Evolutionary conservation across 176 grass and related monocot genomes (phyloP).

Genomic region (maize (Zea mays)): Zm-B73-REFERENCE-NAM-5.0 NC_050101.1:138980501-138981000

Average conservation of each 20-base stretch:
- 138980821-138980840: constrained; percentile 89
- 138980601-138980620: constrained; percentile 20
- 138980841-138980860: constrained; percentile 95
- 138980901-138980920: constrained; percentile 87
- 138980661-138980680: constrained; percentile 14
- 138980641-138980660: constrained; percentile 45
- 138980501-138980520: background rate
- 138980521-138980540: constrained; percentile 12
- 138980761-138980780: constrained; percentile 56
- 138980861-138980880: constrained; percentile 91
- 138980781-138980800: constrained; percentile 39
- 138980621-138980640: constrained; percentile 23
- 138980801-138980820: constrained; percentile 42
- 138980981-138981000: constrained; percentile 1
- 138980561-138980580: constrained; percentile 2
- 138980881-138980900: constrained; percentile 81
- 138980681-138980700: background rate
- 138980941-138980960: constrained; percentile 84
- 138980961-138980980: background rate
- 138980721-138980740: constrained; percentile 44
- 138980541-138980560: constrained; percentile 20
- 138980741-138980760: constrained; percentile 53
- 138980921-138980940: constrained; percentile 72
- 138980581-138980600: constrained; percentile 11
- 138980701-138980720: background rate